Base-by-base conservation (phyloP, 371 early-diverging fungal species). In the Blakeslea trispora region DNA sequence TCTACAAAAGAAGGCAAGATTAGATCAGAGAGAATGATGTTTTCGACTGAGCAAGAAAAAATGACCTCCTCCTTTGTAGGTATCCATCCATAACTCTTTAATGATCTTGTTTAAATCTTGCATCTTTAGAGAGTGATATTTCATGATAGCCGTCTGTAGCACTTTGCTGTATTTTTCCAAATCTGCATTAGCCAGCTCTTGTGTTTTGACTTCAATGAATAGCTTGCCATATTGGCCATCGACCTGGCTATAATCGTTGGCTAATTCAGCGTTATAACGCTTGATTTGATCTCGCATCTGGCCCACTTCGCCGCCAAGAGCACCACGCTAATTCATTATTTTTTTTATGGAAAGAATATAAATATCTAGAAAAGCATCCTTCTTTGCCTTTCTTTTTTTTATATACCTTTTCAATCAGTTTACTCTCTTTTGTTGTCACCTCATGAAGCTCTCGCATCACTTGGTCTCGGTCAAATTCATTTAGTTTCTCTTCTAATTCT, bases 51-150 rank as follows among this genome's bases (percentile, higher is more conserved):
- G n/a, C 37, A 6, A 1, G 14, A 37, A 0, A 13, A 39, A n/a
- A 56, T 73, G 77, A 90, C 95, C 97, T 64, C 86, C 90, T 39
- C 99, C 99, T 59, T 89, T 89, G 75, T 99, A 99, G 0, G 99
- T 99, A 46, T 90, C 90, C 8, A 81, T 77, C 99, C 99, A 99
- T 17, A 99, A 76, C 56, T 99, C 97, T 31, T 90, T 87, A 56
- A 99, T 97, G 35, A 91, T 90, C 68, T 90, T 87, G 79, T 99
- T 99, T 62, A 99, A 84, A 69, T 99, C 98, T 47, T 91, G 89
- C 93, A 99, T 99, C 68, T 99, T 99, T 39, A 87, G 61, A 7
- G 92, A 79, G 65, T 99, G 99, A 71, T 90, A 99, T 45, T 90
- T 85, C 84, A 97, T 89, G 55, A 99, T 97, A 1, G 97, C 95